These are phyloP conservation scores for Tetrapyrgos nigripes DNA, from an alignment of 1,284 basidiomycete species.

Conservation along the genomic window DNA sequence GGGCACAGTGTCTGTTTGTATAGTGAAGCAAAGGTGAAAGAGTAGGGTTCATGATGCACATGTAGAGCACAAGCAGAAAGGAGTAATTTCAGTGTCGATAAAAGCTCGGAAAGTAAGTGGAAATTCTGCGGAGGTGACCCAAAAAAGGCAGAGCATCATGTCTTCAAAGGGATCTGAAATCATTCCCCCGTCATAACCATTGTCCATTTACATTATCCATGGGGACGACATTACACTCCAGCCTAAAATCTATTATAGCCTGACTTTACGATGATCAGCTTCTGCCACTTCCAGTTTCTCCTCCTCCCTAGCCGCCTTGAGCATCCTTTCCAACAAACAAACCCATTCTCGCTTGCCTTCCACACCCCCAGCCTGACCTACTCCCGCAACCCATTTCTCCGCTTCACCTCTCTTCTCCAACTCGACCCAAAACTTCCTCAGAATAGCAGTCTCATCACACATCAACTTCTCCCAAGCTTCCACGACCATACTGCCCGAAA, in stretches of 20 bases:
- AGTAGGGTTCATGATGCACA: too few relatives aligned
- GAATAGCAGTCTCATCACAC: constrained; percentile 53
- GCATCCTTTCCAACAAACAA: constrained; percentile 55
- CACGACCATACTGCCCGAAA: constrained; percentile 41
- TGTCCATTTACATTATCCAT: too few relatives aligned
- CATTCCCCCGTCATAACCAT: too few relatives aligned
- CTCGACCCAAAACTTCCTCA: constrained; percentile 64
- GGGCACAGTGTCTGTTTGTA: too few relatives aligned
- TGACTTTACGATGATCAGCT: background rate
- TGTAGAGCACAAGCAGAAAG: too few relatives aligned
- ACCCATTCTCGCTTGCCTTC: constrained; percentile 66
- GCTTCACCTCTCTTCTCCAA: constrained; percentile 62
- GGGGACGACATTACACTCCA: too few relatives aligned
- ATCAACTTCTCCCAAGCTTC: constrained; percentile 63
- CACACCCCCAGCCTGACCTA: constrained; percentile 49
- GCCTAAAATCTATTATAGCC: background rate
- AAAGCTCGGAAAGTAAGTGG: too few relatives aligned
- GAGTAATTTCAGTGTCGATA: too few relatives aligned
- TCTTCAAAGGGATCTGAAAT: too few relatives aligned
- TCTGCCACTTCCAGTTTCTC: background rate
- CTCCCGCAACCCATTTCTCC: constrained; percentile 62
- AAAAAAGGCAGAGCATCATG: too few relatives aligned
- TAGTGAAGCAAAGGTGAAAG: too few relatives aligned
- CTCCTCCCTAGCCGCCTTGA: constrained; percentile 42
- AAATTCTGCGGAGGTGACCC: too few relatives aligned